Conservation (phyloP, 208 protist genomes). For the Acanthamoeba sp. region DNA sequence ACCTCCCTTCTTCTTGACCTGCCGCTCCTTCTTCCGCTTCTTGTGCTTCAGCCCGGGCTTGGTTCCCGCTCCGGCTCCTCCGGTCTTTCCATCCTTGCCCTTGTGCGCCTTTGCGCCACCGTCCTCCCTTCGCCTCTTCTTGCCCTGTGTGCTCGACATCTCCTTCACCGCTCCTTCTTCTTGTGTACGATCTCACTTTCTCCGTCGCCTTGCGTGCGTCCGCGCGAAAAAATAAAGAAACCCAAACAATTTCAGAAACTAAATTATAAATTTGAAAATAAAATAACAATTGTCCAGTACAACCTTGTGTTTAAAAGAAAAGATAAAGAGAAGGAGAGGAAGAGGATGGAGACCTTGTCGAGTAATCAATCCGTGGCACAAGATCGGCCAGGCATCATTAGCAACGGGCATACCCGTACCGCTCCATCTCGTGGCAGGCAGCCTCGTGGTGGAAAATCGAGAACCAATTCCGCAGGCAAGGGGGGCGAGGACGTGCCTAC, state of each 20-base stretch:
- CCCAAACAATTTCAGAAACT: neutral
- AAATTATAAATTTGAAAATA: too few relatives aligned
- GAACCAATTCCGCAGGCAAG: neutral
- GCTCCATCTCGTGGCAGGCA: too few relatives aligned
- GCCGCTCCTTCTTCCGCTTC: slow-evolving; percentile 54
- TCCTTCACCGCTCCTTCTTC: too few relatives aligned
- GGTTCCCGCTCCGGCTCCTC: neutral
- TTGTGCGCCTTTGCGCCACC: neutral
- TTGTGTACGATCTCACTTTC: neutral
- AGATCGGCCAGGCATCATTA: too few relatives aligned
- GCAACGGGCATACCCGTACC: too few relatives aligned
- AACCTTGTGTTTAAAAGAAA: too few relatives aligned
- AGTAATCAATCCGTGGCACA: too few relatives aligned
- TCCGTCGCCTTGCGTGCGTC: neutral
- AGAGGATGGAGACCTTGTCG: too few relatives aligned
- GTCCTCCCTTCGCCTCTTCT: slow-evolving; percentile 59
- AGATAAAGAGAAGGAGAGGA: too few relatives aligned
- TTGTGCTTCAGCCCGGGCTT: slow-evolving; percentile 5
- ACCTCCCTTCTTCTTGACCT: slow-evolving; percentile 55
- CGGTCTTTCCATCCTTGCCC: neutral
- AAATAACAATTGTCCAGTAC: too few relatives aligned
- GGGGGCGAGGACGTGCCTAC: neutral
- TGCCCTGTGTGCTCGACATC: slow-evolving; percentile 19
- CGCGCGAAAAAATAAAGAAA: neutral
- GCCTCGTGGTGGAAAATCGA: neutral